phyloP scores from a whole-genome alignment of 441 rosid genomes.

The Erysimum pusillum region DNA sequence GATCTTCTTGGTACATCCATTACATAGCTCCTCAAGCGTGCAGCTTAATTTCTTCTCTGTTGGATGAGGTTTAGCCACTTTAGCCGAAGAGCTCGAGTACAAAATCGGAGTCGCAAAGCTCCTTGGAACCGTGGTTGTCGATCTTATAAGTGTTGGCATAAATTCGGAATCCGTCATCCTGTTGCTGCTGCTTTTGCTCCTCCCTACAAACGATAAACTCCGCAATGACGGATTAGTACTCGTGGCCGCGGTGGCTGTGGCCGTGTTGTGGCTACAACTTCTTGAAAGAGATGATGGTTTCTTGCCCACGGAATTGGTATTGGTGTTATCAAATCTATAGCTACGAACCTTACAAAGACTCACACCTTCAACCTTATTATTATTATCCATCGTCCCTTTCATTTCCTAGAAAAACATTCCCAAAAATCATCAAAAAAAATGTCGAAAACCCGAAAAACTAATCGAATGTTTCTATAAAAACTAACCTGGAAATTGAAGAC shows the following conservation, averaged over 20 bases:
- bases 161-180: constrained; percentile 35
- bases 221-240: constrained; percentile 9
- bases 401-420: constrained; percentile 45
- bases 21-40: constrained; percentile 86
- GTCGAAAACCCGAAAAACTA: background rate
- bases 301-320: constrained; percentile 43
- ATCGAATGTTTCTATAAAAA: background rate
- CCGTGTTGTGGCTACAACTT: constrained; percentile 56
- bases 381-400: background rate
- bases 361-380: constrained; percentile 37
- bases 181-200: constrained; percentile 46
- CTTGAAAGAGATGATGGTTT: constrained; percentile 49
- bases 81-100: constrained; percentile 70
- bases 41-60: constrained; percentile 70
- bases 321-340: constrained; percentile 47
- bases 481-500: constrained; percentile 21
- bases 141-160: constrained; percentile 45
- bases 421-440: too few relatives aligned
- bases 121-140: constrained; percentile 42
- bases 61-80: constrained; percentile 67
- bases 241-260: background rate
- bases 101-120: constrained; percentile 63
- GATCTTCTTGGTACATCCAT: constrained; percentile 78
- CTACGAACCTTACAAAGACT: constrained; percentile 56
- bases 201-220: constrained; percentile 34